Evolutionary conservation across 768 basidiomycete genomes (phyloP).

Genomic region (Gymnopilus junonius): DNA sequence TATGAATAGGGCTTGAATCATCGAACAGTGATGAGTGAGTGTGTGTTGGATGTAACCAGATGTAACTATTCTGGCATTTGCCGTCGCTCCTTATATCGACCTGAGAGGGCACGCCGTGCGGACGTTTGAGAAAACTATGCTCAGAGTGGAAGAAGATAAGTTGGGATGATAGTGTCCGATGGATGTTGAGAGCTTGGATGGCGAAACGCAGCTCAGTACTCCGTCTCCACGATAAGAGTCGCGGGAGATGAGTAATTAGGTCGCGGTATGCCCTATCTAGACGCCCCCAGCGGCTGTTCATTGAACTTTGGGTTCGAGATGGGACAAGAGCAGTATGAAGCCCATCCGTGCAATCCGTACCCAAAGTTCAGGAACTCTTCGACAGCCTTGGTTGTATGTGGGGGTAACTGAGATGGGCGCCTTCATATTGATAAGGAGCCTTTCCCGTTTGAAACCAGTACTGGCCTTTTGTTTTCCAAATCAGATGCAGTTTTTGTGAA

Average conservation of each 20-base stretch:
- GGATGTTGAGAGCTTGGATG: not conserved
- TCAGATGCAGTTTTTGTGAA: not conserved
- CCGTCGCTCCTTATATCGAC: conserved; percentile 4
- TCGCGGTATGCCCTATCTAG: not conserved
- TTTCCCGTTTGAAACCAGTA: not conserved
- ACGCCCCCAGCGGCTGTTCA: not conserved
- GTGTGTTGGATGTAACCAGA: not conserved
- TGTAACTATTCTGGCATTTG: not conserved
- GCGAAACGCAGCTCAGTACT: not conserved
- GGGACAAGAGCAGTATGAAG: too few species aligned
- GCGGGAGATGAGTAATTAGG: conserved; percentile 1
- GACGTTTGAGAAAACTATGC: conserved; percentile 6
- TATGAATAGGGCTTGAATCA: conserved; percentile 1
- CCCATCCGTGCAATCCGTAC: too few species aligned
- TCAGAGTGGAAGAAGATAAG: conserved; percentile 3
- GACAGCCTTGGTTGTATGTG: not conserved
- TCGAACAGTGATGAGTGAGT: not conserved
- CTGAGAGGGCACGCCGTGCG: conserved; percentile 12
- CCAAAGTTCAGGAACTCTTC: not conserved
- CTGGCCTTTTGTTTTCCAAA: not conserved
- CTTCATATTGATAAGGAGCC: conserved; percentile 5
- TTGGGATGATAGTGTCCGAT: not conserved
- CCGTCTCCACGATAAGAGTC: not conserved
- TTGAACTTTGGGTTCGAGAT: not conserved
- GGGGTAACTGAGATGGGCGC: conserved; percentile 2